These are phyloP conservation scores for Boletus fagicola DNA, from an alignment of 768 basidiomycete species.

Conservation along the genomic window DNA sequence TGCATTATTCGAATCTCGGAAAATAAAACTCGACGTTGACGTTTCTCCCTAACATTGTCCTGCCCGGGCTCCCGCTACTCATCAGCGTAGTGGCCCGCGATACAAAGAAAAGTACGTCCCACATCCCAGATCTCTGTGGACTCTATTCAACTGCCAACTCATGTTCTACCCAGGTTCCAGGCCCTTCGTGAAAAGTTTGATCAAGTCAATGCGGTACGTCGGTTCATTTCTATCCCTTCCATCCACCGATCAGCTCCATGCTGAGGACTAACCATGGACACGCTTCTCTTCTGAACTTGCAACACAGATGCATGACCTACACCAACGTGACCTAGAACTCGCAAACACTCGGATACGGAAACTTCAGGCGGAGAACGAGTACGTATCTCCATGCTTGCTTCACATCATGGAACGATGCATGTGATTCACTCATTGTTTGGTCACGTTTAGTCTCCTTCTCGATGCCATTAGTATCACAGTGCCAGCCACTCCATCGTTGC, in stretches of 20 bases:
- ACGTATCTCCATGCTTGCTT: constrained; percentile 1
- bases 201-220: constrained; percentile 32
- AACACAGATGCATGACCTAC: constrained; percentile 23
- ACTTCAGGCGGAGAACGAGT: constrained; percentile 36
- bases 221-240: not conserved
- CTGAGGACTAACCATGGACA: not conserved
- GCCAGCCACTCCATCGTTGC: constrained; percentile 32
- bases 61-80: constrained; percentile 13
- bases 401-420: not conserved
- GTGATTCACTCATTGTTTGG: not conserved
- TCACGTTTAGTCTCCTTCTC: constrained; percentile 28
- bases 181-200: constrained; percentile 33
- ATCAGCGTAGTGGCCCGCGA: constrained; percentile 20
- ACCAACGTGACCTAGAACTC: constrained; percentile 27
- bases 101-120: constrained; percentile 34
- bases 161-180: constrained; percentile 24
- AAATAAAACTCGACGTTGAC: not conserved
- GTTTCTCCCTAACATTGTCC: not conserved
- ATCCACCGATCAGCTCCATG: not conserved
- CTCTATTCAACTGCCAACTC: not conserved
- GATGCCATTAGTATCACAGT: constrained; percentile 34
- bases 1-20: not conserved
- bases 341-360: constrained; percentile 30
- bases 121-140: not conserved
- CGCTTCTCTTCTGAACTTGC: not conserved